Evolutionary conservation across 257 asterid species (phyloP), one percentile per base, ranked within the genome.

Genomic region (Perilla frutescens): DNA sequence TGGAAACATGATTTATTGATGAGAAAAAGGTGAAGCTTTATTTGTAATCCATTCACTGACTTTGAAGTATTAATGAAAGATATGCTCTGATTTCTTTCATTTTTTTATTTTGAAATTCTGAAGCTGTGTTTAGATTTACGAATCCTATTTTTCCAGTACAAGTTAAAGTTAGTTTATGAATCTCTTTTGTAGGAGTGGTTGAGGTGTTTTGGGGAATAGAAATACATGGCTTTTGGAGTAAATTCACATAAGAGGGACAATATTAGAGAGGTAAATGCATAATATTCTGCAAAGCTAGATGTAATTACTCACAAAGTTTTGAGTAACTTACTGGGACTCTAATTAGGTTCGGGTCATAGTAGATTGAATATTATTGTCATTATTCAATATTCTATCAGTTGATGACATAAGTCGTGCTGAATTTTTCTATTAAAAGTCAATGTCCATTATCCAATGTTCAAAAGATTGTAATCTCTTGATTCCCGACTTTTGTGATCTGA

Each of bases 161-260:
- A n/a, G n/a, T n/a, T n/a, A 3, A 61, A 54, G 50, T 64, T 13
- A 44, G 12, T 66, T 50, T 10, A 31, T 58, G 13, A 37, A 60
- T 73, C 45, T 71, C 48, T 70, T 75, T 45, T 31, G 57, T 87
- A 89, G 96, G 90, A 85, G 66, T 93, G 98, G 98, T 71, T 80
- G 14, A 75, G 47, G 39, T 87, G 79, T 76, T 85, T 88, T 39
- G 82, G 82, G 77, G 81, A 66, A 60, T 87, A 79, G n/a, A 82
- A 83, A 40, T 73, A 68, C 66, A 59, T 41, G 67, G 85, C 81
- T 39, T 80, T 89, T 69, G 96, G 87, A 83, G 96, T 91, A 70
- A 93, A 91, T 84, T 83, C 98, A 47, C 96, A 93, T 72, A 91
- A 88, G 75, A 84, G 72, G 80, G 92, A 88, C 36, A 91, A 68